Conservation (phyloP, 225 moss, liverwort and hornwort species). For the Physcomitrellopsis africana region DNA sequence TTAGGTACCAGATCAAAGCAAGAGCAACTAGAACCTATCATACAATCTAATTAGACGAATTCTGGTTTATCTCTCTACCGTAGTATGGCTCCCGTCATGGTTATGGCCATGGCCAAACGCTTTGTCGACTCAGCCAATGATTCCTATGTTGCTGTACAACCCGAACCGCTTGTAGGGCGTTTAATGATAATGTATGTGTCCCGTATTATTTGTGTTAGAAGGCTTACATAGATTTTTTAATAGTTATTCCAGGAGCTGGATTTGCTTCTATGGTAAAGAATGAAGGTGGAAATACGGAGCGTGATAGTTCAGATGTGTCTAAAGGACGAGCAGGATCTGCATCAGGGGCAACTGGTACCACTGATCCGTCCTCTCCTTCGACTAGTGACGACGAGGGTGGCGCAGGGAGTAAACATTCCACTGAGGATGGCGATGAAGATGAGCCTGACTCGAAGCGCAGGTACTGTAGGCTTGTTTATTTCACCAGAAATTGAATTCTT, state of each 20-base stretch:
- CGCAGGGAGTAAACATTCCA: slow-evolving; percentile 79
- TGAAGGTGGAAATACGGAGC: slow-evolving; percentile 61
- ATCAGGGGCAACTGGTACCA: slow-evolving; percentile 56
- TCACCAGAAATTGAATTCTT: background rate
- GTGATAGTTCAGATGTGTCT: slow-evolving; percentile 61
- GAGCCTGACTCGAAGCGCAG: slow-evolving; percentile 91
- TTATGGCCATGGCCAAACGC: too few species aligned
- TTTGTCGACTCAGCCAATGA: too few species aligned
- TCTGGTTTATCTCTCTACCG: too few species aligned
- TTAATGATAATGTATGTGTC: too few species aligned
- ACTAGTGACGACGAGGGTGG: slow-evolving; percentile 75
- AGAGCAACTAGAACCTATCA: too few species aligned
- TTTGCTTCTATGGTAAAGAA: slow-evolving; percentile 53
- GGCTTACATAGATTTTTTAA: background rate
- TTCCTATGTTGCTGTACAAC: too few species aligned
- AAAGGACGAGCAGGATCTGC: slow-evolving; percentile 59
- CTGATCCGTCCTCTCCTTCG: slow-evolving; percentile 84
- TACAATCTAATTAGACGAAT: too few species aligned
- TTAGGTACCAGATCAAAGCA: too few species aligned
- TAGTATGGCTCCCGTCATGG: too few species aligned
- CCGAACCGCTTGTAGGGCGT: too few species aligned
- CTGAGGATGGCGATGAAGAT: slow-evolving; percentile 91
- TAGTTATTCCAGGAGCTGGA: slow-evolving; percentile 41
- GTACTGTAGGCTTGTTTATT: slow-evolving; percentile 24
- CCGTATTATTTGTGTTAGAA: too few species aligned